Base-by-base conservation (phyloP, 2,329 filamentous ascomycete genomes). In the Thielaviopsis punctulata region DNA sequence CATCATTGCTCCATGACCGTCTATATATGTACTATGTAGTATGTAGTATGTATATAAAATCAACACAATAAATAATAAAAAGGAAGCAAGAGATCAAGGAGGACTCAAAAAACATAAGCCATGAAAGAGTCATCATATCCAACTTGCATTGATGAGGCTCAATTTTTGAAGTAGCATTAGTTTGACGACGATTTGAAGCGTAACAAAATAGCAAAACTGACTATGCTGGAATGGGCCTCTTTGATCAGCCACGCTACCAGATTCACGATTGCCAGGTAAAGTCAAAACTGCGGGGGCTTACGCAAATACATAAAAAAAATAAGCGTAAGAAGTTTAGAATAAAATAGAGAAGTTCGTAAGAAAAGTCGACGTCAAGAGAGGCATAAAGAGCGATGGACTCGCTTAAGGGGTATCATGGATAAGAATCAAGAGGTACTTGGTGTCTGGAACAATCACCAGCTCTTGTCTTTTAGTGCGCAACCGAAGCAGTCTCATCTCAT, bases 391-490 rank as follows among this genome's bases (percentile, higher is more conserved):
- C 30, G 30, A 36, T n/a, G 2, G n/a, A 2, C 66, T 84, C 60
- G 79, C 80, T 8, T 79, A 75, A 39, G 84, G 81, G n/a, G 84
- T 87, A 62, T 89, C 85, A 66, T 90, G 85, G 52, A 90, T 76
- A 36, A 88, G 82, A 52, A 89, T 78, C 36, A 90, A 73, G 46
- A 92, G 70, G 65, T 85, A 93, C 61, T 86, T 88, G 41, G 76
- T 62, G 64, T 90, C 86, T 64, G 84, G 85, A 19, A 90, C 82
- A 61, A 92, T 86, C 55, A 92, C 82, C 56, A 92, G 68, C 65
- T 93, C 86, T 59, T 88, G 84, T 65, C 85, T 88, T 69, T 81
- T 87, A n/a, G 85, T 90, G 58, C 86, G 76, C 57, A 93, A 63
- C 57, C 85, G 74, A 49, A 92, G 66, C 47, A 92, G 69, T 66